Base-by-base conservation (phyloP, 1,139 yeast genomes). In the Candida frijolesensis region DNA sequence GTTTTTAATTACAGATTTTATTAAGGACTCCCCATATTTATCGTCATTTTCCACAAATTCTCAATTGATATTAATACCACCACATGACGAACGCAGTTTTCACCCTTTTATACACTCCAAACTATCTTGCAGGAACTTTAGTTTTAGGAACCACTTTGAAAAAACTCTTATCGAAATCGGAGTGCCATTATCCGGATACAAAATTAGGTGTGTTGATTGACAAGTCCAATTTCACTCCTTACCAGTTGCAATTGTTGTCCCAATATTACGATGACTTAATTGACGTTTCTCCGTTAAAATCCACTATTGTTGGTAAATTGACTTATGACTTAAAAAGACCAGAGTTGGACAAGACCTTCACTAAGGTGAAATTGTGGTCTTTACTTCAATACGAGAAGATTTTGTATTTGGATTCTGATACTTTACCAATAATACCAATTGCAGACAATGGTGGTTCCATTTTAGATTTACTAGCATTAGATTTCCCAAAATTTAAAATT, bases 391-490 rank as follows among this genome's bases (percentile, higher is more conserved):
- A 76, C 65, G 81, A 80, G 15, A 80, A 77, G 55, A 71, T 92
- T 1, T 76, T 91, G 46, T 92, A 87, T 62, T 68, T 94, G 56
- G 98, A 92, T 66, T 84, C 91, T 3, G 98, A 94, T 64, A 83
- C 91, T 3, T 72, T 91, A 47, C 90, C 96, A 0, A 52, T 84
- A 27, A 66, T 72, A 42, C 70, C 74, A 40, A 51, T 55, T 19
- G 53, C 50, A 56, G 78, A 41, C 73, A 71, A 60, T 60, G 68
- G 48, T 58, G 84, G 57, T 71, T 80, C 63, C 62, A 69, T 58
- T 44, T 60, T 63, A 34, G 73, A 66, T 52, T 66, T 66, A 46
- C 63, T 68, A 51, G 59, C 53, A 44, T 59, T 75, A 43, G 71
- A 70, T 6, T 66, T 76, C 44, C 70, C 68, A 1, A 57, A 62